Evolutionary conservation across 2,329 filamentous ascomycete species (phyloP).

Genomic region (Plenodomus tracheiphilus): DNA sequence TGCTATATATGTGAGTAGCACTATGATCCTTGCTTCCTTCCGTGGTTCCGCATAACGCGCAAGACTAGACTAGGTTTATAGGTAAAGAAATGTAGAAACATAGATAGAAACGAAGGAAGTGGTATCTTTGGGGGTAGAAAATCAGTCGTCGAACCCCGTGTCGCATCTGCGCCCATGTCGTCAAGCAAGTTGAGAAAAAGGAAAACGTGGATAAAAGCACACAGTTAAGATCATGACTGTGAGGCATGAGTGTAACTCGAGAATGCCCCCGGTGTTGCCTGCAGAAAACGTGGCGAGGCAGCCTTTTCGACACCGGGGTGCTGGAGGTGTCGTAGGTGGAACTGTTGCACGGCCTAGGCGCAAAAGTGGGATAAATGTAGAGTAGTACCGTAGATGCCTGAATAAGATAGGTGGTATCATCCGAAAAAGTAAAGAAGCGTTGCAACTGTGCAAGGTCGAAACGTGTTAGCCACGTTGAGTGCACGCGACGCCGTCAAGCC

Average conservation of each 20-base stretch:
- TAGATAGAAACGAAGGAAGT: constrained; percentile 16
- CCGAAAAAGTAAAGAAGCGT: constrained; percentile 18
- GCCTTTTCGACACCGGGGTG: constrained; percentile 1
- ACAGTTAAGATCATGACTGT: background rate
- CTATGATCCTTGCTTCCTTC: no score
- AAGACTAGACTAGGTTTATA: no score
- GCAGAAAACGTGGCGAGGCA: background rate
- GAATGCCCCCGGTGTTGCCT: background rate
- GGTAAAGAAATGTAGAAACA: constrained; percentile 2
- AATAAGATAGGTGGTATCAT: constrained; percentile 10
- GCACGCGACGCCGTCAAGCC: constrained; percentile 38
- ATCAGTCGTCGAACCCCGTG: constrained; percentile 2
- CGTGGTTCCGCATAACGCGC: no score
- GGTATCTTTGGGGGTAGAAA: constrained; percentile 27
- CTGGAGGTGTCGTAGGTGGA: constrained; percentile 1
- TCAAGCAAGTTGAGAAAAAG: constrained; percentile 3
- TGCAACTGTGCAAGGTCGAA: constrained; percentile 17
- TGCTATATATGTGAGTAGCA: no score
- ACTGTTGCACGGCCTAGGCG: constrained; percentile 11
- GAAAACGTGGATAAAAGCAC: background rate
- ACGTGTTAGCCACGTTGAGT: constrained; percentile 39
- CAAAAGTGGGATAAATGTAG: constrained; percentile 9
- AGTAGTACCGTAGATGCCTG: constrained; percentile 9
- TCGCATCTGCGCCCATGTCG: constrained; percentile 12
- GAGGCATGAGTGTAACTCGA: background rate